A percentile compares a stretch with the other conserved stretches of the same genome.
Conservation (phyloP, 352 stramenopile genomes). For the Hyaloperonospora brassicae region DNA sequence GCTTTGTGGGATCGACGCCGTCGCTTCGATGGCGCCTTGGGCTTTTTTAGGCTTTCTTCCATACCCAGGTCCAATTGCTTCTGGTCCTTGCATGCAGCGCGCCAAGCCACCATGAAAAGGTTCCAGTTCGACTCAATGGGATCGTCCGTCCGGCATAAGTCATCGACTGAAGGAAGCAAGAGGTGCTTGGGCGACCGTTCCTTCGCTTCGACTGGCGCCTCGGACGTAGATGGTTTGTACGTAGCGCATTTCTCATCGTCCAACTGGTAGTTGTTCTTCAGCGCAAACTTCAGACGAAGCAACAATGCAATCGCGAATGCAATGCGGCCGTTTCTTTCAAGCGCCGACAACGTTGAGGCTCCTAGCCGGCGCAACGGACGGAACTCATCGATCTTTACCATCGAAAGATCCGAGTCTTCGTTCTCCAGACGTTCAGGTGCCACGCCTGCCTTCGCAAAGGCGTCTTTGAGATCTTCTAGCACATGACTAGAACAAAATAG, state of each 20-base stretch:
- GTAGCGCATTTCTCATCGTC: constrained; percentile 77
- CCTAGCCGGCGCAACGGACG: constrained; percentile 12
- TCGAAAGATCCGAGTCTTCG: constrained; percentile 36
- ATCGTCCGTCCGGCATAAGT: constrained; percentile 27
- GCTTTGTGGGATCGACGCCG: constrained; percentile 35
- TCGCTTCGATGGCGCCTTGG: constrained; percentile 21
- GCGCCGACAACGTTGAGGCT: constrained; percentile 2
- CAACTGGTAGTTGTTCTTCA: constrained; percentile 62
- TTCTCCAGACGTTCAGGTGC: constrained; percentile 36
- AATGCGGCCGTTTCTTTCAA: constrained; percentile 18
- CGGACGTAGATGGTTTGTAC: constrained; percentile 48
- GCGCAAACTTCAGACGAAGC: constrained; percentile 62
- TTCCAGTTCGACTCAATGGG: constrained; percentile 47
- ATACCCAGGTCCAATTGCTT: constrained; percentile 61
- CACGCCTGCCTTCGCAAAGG: constrained; percentile 35
- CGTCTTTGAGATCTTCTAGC: constrained; percentile 46
- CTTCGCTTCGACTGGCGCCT: constrained; percentile 21
- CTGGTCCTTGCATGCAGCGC: constrained; percentile 52
- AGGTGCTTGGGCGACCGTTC: constrained; percentile 21
- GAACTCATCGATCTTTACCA: constrained; percentile 33
- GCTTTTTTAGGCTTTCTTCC: constrained; percentile 12
- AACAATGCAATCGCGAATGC: constrained; percentile 62
- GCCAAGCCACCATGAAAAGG: constrained; percentile 47
- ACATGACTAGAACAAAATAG: constrained; percentile 28
- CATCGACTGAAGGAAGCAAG: constrained; percentile 27